A percentile compares a stretch with the other conserved stretches of the same genome.
phyloP scores from a whole-genome alignment of 2,329 filamentous ascomycete genomes.

The Leptodontidium sp. region DNA sequence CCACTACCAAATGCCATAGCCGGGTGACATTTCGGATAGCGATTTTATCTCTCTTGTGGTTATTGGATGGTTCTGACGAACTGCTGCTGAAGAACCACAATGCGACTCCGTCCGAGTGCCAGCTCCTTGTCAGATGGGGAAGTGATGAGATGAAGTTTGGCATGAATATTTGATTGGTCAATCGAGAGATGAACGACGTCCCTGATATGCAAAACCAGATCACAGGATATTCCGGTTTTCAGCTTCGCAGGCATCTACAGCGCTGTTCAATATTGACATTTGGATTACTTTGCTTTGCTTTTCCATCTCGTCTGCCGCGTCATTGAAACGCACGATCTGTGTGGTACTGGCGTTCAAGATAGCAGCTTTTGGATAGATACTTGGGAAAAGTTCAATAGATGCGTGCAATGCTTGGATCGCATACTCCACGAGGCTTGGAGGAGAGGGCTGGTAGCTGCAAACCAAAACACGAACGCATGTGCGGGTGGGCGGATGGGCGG shows the following conservation, averaged over 20 bases:
- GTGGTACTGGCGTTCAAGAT: background rate
- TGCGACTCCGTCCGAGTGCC: background rate
- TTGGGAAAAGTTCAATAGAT: too few species aligned
- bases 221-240: background rate
- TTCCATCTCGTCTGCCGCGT: background rate
- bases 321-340: background rate
- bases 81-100: background rate
- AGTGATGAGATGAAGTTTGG: background rate
- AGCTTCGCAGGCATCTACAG: background rate
- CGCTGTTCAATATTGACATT: background rate
- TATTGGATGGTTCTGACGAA: background rate
- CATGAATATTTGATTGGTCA: background rate
- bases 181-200: background rate
- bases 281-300: background rate
- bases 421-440: background rate
- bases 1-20: background rate
- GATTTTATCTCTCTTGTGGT: background rate
- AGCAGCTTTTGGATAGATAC: background rate
- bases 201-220: background rate
- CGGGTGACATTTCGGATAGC: background rate
- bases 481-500: background rate
- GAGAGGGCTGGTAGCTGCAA: background rate
- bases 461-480: background rate
- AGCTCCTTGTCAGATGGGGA: slow-evolving; percentile 1
- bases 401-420: background rate